phyloP scores from a whole-genome alignment of 2,329 filamentous ascomycete genomes.

The Hymenoscyphus infarciens region DNA sequence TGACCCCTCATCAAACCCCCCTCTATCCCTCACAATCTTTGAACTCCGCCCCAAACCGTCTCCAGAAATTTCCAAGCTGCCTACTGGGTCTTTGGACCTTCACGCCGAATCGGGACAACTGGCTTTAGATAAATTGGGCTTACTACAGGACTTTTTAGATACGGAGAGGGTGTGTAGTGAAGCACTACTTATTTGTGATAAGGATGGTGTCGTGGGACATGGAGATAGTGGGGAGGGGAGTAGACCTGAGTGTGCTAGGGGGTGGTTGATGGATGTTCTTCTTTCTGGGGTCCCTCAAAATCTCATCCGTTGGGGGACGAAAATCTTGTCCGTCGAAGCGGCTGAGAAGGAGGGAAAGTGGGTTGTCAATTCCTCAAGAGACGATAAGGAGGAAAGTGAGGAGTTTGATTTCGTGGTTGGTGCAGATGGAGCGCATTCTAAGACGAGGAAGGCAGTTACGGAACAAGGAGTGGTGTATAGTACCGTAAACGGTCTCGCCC shows the following conservation, averaged over 20 bases:
- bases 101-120: slow-evolving; percentile 44
- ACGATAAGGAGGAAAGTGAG: slow-evolving; percentile 14
- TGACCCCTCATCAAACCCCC: no score
- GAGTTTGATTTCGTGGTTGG: slow-evolving; percentile 40
- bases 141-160: slow-evolving; percentile 42
- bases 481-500: slow-evolving; percentile 25
- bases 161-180: slow-evolving; percentile 30
- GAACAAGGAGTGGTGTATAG: slow-evolving; percentile 39
- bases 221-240: not conserved
- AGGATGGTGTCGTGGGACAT: slow-evolving; percentile 21
- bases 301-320: slow-evolving; percentile 39
- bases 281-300: not conserved
- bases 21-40: slow-evolving; percentile 19
- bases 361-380: slow-evolving; percentile 19
- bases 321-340: slow-evolving; percentile 29
- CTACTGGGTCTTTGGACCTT: slow-evolving; percentile 47
- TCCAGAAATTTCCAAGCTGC: not conserved
- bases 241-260: slow-evolving; percentile 16
- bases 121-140: slow-evolving; percentile 43
- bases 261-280: slow-evolving; percentile 16
- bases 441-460: slow-evolving; percentile 35
- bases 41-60: slow-evolving; percentile 18
- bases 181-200: slow-evolving; percentile 40
- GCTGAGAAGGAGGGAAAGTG: not conserved
- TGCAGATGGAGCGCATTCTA: slow-evolving; percentile 41